Evolutionary conservation across 345 rosid species (phyloP).

Genomic region (Citrus mangshanensis): DNA sequence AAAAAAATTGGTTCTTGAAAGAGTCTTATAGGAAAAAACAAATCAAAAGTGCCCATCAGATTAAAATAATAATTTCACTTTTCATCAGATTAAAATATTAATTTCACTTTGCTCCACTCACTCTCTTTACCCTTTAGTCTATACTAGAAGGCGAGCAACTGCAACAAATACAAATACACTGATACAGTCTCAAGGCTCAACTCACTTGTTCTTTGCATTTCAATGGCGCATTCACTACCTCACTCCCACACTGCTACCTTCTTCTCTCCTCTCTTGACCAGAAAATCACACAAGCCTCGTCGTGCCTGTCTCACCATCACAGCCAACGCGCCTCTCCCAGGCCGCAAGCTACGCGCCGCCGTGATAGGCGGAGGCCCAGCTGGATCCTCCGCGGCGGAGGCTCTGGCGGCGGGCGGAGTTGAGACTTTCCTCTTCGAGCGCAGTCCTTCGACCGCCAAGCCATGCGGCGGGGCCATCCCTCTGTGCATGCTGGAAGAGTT

Average conservation of each 20-base stretch:
- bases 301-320: constrained; percentile 23
- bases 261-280: constrained; percentile 15
- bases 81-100: not conserved
- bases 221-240: constrained; percentile 10
- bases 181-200: no score
- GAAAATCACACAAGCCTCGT: not conserved
- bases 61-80: not conserved
- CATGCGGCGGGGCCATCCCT: constrained; percentile 80
- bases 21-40: not conserved
- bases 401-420: constrained; percentile 49
- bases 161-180: no score
- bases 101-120: no score
- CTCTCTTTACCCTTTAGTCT: no score
- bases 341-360: constrained; percentile 54
- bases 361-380: constrained; percentile 66
- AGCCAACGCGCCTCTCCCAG: constrained; percentile 22
- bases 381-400: constrained; percentile 62
- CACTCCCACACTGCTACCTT: not conserved
- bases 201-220: not conserved
- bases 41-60: not conserved
- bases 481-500: constrained; percentile 72
- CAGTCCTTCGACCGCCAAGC: constrained; percentile 51
- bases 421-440: constrained; percentile 72
- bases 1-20: not conserved
- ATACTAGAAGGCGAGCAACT: no score